Evolutionary conservation across 169 alveolate species (phyloP).

Genomic region (Cryptosporidium ubiquitum): DNA sequence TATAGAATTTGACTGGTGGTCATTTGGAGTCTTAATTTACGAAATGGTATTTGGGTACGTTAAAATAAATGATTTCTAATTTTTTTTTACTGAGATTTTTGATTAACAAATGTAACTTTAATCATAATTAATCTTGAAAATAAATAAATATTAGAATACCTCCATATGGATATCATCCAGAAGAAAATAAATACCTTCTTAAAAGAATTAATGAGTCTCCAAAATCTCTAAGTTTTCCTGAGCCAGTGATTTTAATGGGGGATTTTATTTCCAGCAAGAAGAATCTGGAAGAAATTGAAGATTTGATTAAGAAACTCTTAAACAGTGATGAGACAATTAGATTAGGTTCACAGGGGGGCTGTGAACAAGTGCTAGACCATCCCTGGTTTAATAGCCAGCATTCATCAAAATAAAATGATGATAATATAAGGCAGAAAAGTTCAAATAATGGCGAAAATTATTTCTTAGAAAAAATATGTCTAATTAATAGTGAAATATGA

Average conservation of each 20-base stretch:
- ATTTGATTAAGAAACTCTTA: conserved; percentile 4
- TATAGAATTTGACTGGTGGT: conserved; percentile 61
- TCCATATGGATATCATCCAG: conserved; percentile 73
- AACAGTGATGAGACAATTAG: not conserved
- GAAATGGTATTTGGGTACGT: conserved; percentile 65
- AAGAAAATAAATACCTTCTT: conserved; percentile 22
- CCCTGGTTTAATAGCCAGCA: conserved; percentile 10
- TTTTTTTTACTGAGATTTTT: not conserved
- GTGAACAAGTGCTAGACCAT: conserved; percentile 9
- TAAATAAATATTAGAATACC: conserved; percentile 34
- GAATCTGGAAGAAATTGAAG: not conserved
- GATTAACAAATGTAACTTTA: not conserved
- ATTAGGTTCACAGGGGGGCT: conserved; percentile 12
- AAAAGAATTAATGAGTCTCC: conserved; percentile 59
- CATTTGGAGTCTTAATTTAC: conserved; percentile 46
- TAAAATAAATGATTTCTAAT: not conserved
- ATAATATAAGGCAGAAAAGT: no score
- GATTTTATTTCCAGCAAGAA: not conserved
- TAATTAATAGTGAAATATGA: not conserved
- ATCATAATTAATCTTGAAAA: not conserved
- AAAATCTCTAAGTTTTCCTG: conserved; percentile 23
- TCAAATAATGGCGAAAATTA: not conserved
- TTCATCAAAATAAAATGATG: not conserved
- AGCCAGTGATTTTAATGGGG: not conserved
- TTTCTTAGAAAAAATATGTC: not conserved